Conservation (phyloP, 805 yeast genomes). For the Candida dajiaensis region DNA sequence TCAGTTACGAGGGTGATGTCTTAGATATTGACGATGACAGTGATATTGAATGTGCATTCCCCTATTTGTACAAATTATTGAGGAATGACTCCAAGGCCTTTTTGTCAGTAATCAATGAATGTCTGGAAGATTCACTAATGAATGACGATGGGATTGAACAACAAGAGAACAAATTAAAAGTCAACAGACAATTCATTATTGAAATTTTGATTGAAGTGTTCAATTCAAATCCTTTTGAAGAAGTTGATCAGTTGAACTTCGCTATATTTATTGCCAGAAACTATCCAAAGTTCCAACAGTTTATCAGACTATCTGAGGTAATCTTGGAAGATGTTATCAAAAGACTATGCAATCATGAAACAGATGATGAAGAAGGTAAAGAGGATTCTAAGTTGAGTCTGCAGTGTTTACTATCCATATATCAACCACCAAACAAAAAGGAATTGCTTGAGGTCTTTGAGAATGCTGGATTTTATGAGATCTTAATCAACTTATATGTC, state of each 20-base stretch:
- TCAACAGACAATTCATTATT: conserved; percentile 72
- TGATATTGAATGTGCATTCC: conserved; percentile 51
- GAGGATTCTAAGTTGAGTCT: conserved; percentile 73
- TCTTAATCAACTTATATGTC: conserved; percentile 51
- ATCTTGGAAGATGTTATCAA: conserved; percentile 42
- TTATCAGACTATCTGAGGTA: conserved; percentile 63
- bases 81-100: conserved; percentile 50
- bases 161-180: conserved; percentile 22
- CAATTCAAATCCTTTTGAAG: conserved; percentile 30
- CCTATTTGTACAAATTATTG: conserved; percentile 59
- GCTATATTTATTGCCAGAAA: conserved; percentile 75
- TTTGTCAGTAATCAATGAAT: conserved; percentile 68
- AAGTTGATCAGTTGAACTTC: conserved; percentile 30
- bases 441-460: conserved; percentile 45
- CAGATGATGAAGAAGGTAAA: conserved; percentile 20
- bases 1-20: conserved; percentile 23
- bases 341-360: conserved; percentile 39
- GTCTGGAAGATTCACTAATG: conserved; percentile 72
- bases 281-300: conserved; percentile 81
- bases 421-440: conserved; percentile 51
- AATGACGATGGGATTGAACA: conserved; percentile 49
- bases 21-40: conserved; percentile 27
- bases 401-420: conserved; percentile 61
- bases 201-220: conserved; percentile 64
- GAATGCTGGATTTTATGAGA: conserved; percentile 50